Evolutionary conservation across 352 stramenopile species (phyloP), one percentile per base, ranked within the genome.

Genomic region (Globisporangium heterothallicum): DNA sequence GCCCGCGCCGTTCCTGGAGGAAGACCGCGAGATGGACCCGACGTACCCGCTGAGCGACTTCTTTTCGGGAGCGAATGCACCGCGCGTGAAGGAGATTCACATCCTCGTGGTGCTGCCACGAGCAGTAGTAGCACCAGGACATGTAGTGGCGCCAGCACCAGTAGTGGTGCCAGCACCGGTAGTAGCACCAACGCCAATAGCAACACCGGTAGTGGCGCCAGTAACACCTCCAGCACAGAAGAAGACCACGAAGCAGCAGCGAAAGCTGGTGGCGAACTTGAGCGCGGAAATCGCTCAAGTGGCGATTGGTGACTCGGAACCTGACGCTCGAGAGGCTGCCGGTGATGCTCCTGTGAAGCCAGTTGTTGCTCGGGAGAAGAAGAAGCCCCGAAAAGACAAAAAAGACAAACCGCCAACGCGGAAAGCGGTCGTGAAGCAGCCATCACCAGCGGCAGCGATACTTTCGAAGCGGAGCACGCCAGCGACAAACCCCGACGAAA

Each of bases 11-110:
- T 38, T 54, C 21, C 16, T 54, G 21, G 21, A 45, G 0, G 48
- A 54, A 7, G 48, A 46, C 24, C 48, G 24, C 24, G 48, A 54
- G 25, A 54, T 54, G 48, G 48, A 54, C 48, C 32, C 48, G 35
- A 54, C 48, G 48, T 54, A 54, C n/a, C 48, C 48, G 48, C 48
- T 54, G 21, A 54, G 48, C 35, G 48, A 54, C 10, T 54, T 46
- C 48, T 54, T 54, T 26, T 54, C 48, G 34, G 48, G 30, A 3
- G 35, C 30, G 13, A 34, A 54, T 25, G 48, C 48, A 8, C 32
- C 32, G 1, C 14, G 6, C 12, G 32, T 9, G 12, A 38, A 38
- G 32, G 32, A 38, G 32, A 38, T 38, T 18, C 32, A 38, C 10
- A 16, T 38, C 3, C 32, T 38, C 32, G 32, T 38, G 32, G 32